Evolutionary conservation across 2,329 filamentous ascomycete genomes (phyloP).

Genomic region (Claviceps fusiformis): DNA sequence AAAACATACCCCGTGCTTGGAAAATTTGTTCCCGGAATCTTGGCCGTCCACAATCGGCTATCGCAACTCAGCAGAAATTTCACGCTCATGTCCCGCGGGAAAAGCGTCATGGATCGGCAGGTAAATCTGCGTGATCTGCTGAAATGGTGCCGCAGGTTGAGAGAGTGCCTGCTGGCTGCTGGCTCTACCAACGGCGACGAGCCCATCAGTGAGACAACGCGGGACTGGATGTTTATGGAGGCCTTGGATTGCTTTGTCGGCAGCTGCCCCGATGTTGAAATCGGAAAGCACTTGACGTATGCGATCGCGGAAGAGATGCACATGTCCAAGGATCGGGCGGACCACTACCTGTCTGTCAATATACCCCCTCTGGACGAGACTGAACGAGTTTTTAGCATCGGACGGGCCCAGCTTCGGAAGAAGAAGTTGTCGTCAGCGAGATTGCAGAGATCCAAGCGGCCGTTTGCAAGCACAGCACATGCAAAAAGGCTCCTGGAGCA

Average conservation of each 20-base stretch:
- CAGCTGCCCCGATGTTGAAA: conserved; percentile 53
- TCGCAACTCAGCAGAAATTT: conserved; percentile 35
- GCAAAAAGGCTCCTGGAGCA: conserved; percentile 78
- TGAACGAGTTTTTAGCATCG: conserved; percentile 45
- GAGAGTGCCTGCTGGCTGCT: conserved; percentile 46
- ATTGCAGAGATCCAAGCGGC: conserved; percentile 39
- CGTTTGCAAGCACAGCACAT: conserved; percentile 81
- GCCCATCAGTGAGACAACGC: conserved; percentile 54
- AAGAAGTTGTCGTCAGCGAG: conserved; percentile 34
- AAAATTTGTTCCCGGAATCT: conserved; percentile 45
- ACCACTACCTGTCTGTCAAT: conserved; percentile 63
- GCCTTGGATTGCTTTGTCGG: conserved; percentile 86
- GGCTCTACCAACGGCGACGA: conserved; percentile 55
- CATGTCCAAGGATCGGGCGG: conserved; percentile 66
- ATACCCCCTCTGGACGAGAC: conserved; percentile 55
- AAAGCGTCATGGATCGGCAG: conserved; percentile 36
- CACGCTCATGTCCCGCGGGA: conserved; percentile 17
- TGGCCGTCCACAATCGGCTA: conserved; percentile 44
- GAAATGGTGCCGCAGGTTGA: conserved; percentile 77
- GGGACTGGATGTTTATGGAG: conserved; percentile 84
- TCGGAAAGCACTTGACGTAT: conserved; percentile 46
- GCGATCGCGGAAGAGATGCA: conserved; percentile 78
- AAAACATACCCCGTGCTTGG: conserved; percentile 57
- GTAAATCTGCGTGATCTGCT: conserved; percentile 67
- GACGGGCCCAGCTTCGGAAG: conserved; percentile 51